These are phyloP conservation scores for Exutisphaerella laricina DNA, from an alignment of 2,329 filamentous ascomycete genomes.

Conservation along the genomic window DNA sequence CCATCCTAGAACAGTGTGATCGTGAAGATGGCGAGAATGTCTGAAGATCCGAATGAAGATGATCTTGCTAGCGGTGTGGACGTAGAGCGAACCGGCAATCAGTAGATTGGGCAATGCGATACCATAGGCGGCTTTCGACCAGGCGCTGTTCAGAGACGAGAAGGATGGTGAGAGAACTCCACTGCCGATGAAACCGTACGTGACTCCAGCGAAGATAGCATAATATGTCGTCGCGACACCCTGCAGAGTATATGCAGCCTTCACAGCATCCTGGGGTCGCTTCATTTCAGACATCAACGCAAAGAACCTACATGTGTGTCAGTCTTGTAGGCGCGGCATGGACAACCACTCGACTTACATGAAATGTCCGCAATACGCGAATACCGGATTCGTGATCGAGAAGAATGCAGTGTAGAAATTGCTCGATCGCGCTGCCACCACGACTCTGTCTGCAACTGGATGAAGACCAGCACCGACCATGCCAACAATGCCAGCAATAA, in stretches of 20 bases:
- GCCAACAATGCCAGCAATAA: slow-evolving; percentile 47
- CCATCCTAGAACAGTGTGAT: slow-evolving; percentile 46
- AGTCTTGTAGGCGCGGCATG: background rate
- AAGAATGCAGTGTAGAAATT: slow-evolving; percentile 44
- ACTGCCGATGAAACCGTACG: slow-evolving; percentile 47
- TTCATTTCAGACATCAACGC: slow-evolving; percentile 51
- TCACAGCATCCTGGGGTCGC: slow-evolving; percentile 45
- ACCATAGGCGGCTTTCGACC: slow-evolving; percentile 49
- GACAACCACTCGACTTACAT: slow-evolving; percentile 29
- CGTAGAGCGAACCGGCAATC: slow-evolving; percentile 47
- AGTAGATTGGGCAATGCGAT: slow-evolving; percentile 49
- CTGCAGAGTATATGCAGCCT: slow-evolving; percentile 48
- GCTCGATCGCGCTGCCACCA: slow-evolving; percentile 37
- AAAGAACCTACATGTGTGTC: slow-evolving; percentile 40
- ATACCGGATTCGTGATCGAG: slow-evolving; percentile 49
- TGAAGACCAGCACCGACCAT: slow-evolving; percentile 47
- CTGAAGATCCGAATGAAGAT: slow-evolving; percentile 49
- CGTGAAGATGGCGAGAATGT: slow-evolving; percentile 43
- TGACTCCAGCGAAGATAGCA: slow-evolving; percentile 47
- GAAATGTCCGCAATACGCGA: slow-evolving; percentile 50
- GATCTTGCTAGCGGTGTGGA: slow-evolving; percentile 49
- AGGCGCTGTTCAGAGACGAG: slow-evolving; percentile 41
- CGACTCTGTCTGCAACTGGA: slow-evolving; percentile 35
- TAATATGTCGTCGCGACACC: slow-evolving; percentile 48
- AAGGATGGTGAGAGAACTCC: slow-evolving; percentile 46